Conservation (phyloP, 306 rosid genomes). For the Dryas drummondii region DNA sequence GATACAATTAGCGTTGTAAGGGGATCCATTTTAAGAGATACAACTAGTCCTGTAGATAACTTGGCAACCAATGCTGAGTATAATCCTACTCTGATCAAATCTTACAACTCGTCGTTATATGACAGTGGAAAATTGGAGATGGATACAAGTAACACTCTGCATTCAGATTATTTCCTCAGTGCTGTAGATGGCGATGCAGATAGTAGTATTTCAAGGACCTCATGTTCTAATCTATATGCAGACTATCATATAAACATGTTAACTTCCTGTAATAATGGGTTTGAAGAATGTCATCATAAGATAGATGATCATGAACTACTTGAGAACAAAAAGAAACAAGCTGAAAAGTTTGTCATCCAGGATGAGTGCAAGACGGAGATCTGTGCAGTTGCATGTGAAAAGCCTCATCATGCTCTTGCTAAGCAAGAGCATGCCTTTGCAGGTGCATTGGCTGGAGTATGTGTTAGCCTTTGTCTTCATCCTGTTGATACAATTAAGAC, state of each 20-base stretch:
- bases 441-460: constrained; percentile 89
- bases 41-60: constrained; percentile 23
- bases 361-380: constrained; percentile 38
- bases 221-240: constrained; percentile 35
- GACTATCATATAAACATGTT: constrained; percentile 41
- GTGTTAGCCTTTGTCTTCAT: constrained; percentile 92
- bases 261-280: constrained; percentile 33
- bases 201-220: constrained; percentile 29
- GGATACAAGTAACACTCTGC: constrained; percentile 37
- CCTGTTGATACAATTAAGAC: constrained; percentile 95
- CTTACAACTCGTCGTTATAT: constrained; percentile 25
- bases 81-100: constrained; percentile 23
- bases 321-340: constrained; percentile 36
- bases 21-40: constrained; percentile 33
- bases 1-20: constrained; percentile 11
- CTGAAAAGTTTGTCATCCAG: constrained; percentile 25
- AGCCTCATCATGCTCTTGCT: constrained; percentile 42
- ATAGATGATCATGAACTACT: constrained; percentile 41
- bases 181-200: constrained; percentile 33
- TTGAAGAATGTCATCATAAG: constrained; percentile 30
- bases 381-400: constrained; percentile 33
- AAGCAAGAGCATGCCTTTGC: constrained; percentile 92
- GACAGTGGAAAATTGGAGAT: constrained; percentile 27
- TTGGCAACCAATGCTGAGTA: constrained; percentile 30
- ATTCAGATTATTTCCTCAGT: constrained; percentile 52